Evolutionary conservation across 495 filamentous ascomycete species (phyloP).

Genomic region (Bombardia bombarda): DNA sequence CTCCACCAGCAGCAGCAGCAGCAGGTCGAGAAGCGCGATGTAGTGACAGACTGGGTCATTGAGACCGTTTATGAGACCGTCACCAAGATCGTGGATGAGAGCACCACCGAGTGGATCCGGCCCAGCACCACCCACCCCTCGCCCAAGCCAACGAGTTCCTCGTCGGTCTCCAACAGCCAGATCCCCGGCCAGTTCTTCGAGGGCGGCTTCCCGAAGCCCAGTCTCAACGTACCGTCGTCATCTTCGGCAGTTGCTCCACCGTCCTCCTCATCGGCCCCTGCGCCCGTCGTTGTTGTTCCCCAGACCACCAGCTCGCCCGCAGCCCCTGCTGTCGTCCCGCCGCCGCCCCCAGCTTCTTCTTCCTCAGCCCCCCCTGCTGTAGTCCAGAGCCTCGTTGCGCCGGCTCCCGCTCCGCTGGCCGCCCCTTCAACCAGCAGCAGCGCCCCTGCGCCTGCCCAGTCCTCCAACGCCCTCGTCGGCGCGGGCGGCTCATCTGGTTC

Average conservation of each 20-base stretch:
- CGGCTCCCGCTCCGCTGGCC: slow-evolving; percentile 1
- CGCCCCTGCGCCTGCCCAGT: not conserved
- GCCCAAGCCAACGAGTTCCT: not conserved
- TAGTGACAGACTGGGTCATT: slow-evolving; percentile 40
- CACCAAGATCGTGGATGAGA: slow-evolving; percentile 37
- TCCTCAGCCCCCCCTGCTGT: slow-evolving; percentile 5
- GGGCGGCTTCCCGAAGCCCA: no score
- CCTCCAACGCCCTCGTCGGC: slow-evolving; percentile 2
- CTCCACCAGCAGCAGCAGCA: slow-evolving; percentile 30
- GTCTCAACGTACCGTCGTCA: no score
- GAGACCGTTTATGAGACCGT: slow-evolving; percentile 41
- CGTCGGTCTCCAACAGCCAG: slow-evolving; percentile 16
- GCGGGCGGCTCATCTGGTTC: slow-evolving; percentile 7
- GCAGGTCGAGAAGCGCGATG: slow-evolving; percentile 30
- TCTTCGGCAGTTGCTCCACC: no score
- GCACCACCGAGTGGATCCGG: slow-evolving; percentile 29
- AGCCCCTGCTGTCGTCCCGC: not conserved
- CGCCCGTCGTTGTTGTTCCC: slow-evolving; percentile 11
- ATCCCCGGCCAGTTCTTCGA: slow-evolving; percentile 38
- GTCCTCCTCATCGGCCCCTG: slow-evolving; percentile 1
- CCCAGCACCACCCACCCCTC: slow-evolving; percentile 17
- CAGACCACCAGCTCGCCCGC: slow-evolving; percentile 2
- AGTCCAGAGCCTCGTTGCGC: slow-evolving; percentile 7
- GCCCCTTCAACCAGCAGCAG: slow-evolving; percentile 1
- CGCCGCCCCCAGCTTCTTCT: slow-evolving; percentile 9